Conservation (phyloP, 768 basidiomycete species). For the Suillus americanus region DNA sequence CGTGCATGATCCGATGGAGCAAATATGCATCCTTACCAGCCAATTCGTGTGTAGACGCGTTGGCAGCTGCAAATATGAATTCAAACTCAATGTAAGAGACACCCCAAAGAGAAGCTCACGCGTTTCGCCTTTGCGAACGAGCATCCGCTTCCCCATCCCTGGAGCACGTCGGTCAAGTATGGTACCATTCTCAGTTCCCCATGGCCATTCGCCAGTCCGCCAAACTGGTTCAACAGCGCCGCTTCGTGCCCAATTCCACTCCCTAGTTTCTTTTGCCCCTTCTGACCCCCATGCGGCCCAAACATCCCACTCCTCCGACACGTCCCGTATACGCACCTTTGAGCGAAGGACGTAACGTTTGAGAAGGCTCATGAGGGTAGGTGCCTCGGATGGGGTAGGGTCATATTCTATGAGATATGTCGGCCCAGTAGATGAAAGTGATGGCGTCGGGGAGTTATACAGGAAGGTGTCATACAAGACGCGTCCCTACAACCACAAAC, state of each 20-base stretch:
- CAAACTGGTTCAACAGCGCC: constrained; percentile 80
- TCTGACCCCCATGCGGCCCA: constrained; percentile 79
- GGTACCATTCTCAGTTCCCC: constrained; percentile 55
- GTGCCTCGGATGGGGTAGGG: constrained; percentile 55
- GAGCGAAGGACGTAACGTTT: constrained; percentile 87
- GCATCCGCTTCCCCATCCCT: constrained; percentile 75
- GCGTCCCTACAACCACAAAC: constrained; percentile 59
- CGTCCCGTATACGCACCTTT: constrained; percentile 81
- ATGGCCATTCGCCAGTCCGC: constrained; percentile 52
- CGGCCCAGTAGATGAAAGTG: constrained; percentile 34
- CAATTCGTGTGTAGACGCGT: constrained; percentile 55
- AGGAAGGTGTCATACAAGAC: constrained; percentile 89
- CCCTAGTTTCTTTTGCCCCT: constrained; percentile 38
- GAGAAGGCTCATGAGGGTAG: constrained; percentile 64
- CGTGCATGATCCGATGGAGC: constrained; percentile 75
- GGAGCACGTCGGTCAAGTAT: constrained; percentile 67
- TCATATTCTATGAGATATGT: constrained; percentile 77
- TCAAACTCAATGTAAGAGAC: neutral
- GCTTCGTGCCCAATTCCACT: constrained; percentile 63
- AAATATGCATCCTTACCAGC: constrained; percentile 58
- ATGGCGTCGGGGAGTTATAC: constrained; percentile 51
- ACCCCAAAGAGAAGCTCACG: constrained; percentile 54
- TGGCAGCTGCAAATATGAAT: constrained; percentile 42
- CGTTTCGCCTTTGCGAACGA: constrained; percentile 65
- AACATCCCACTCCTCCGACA: constrained; percentile 73